These are phyloP conservation scores for Rhizophagus sp. DNA, from an alignment of 192 early-diverging fungal species.

Conservation along the genomic window DNA sequence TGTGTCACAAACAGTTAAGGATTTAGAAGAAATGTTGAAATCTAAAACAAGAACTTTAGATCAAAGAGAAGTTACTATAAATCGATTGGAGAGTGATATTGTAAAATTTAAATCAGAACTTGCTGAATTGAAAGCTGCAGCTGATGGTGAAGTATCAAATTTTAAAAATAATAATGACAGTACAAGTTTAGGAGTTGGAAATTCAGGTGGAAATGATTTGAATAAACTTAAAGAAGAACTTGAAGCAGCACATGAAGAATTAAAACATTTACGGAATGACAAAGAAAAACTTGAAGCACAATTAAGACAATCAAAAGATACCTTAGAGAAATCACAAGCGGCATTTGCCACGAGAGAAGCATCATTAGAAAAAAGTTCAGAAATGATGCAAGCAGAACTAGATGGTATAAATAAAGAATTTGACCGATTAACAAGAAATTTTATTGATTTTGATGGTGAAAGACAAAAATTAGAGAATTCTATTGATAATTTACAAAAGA, in stretches of 20 bases:
- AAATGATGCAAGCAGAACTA: slow-evolving; percentile 37
- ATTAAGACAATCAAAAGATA: slow-evolving; percentile 14
- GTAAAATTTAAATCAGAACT: slow-evolving; percentile 15
- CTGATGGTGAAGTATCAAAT: neutral
- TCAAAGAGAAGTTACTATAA: slow-evolving; percentile 38
- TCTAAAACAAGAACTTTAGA: slow-evolving; percentile 42
- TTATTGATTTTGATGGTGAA: slow-evolving; percentile 44
- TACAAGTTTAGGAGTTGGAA: no score
- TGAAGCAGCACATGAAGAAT: slow-evolving; percentile 31
- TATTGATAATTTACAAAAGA: slow-evolving; percentile 34
- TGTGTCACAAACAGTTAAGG: neutral
- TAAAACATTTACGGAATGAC: slow-evolving; percentile 33
- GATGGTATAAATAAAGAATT: slow-evolving; percentile 47
- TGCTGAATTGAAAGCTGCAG: neutral
- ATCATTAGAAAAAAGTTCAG: slow-evolving; percentile 34
- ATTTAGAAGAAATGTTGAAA: slow-evolving; percentile 38
- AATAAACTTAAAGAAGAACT: slow-evolving; percentile 3
- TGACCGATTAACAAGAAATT: slow-evolving; percentile 43
- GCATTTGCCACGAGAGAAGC: slow-evolving; percentile 34
- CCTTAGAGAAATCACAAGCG: slow-evolving; percentile 22
- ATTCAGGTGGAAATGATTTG: neutral
- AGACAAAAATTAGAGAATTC: slow-evolving; percentile 37
- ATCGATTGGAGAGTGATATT: slow-evolving; percentile 34
- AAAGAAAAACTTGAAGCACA: slow-evolving; percentile 25
- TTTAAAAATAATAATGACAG: neutral